Evolutionary conservation across 2,329 filamentous ascomycete genomes (phyloP).

Genomic region (Phaeosphaeria sp.): DNA sequence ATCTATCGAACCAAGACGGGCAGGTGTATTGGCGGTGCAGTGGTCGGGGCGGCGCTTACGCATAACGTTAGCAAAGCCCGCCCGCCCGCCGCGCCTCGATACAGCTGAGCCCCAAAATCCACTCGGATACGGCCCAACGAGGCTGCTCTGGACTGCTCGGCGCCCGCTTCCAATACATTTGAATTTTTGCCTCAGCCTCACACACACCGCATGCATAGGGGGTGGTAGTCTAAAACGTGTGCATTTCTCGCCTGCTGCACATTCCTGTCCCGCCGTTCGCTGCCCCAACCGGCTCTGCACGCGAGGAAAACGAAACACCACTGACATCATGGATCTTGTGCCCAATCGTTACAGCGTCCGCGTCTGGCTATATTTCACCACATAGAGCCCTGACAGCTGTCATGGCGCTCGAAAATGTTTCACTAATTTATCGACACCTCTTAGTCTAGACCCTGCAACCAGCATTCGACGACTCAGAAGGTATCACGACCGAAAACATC

Average conservation of each 20-base stretch:
- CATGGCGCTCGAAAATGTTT: not conserved
- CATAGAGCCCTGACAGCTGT: conserved; percentile 1
- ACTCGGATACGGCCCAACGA: conserved; percentile 11
- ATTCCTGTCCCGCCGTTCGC: not conserved
- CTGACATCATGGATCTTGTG: conserved; percentile 14
- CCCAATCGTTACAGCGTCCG: conserved; percentile 2
- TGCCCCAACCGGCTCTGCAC: not conserved
- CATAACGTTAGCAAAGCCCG: conserved; percentile 15
- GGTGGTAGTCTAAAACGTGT: not conserved
- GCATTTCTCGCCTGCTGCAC: not conserved
- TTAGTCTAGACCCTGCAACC: not conserved
- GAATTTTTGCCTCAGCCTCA: not conserved
- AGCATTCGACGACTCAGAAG: not conserved
- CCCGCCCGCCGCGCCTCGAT: not conserved
- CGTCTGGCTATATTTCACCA: not conserved
- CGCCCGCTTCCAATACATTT: not conserved
- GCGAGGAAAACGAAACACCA: conserved; percentile 8
- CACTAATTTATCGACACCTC: not conserved
- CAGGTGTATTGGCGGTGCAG: conserved; percentile 15
- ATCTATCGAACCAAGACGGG: conserved; percentile 8
- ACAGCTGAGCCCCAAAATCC: conserved; percentile 5
- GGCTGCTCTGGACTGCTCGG: conserved; percentile 4
- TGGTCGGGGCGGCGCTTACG: conserved; percentile 24
- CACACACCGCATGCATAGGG: not conserved
- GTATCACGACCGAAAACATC: not conserved